Evolutionary conservation across 768 basidiomycete genomes (phyloP).

Genomic region (Calocybe indica): DNA sequence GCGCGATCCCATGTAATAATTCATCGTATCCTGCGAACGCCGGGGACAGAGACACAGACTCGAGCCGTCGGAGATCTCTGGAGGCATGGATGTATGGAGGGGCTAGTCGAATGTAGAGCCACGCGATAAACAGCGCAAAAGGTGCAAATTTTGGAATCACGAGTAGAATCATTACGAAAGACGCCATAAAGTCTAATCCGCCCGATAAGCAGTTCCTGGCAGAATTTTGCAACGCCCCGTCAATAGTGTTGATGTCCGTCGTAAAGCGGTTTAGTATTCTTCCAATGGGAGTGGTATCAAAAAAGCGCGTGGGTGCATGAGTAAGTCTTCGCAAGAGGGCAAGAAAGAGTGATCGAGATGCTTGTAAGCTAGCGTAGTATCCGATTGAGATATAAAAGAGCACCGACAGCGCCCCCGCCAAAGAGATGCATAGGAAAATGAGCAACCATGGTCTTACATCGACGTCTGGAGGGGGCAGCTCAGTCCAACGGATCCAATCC

Average conservation of each 20-base stretch:
- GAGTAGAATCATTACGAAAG: conserved; percentile 57
- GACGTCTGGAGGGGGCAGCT: conserved; percentile 50
- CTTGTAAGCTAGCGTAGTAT: conserved; percentile 64
- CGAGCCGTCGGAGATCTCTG: conserved; percentile 61
- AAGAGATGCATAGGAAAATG: conserved; percentile 57
- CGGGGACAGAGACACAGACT: conserved; percentile 63
- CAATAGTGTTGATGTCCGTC: conserved; percentile 70
- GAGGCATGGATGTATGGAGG: conserved; percentile 56
- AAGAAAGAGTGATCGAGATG: conserved; percentile 55
- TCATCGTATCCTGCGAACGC: conserved; percentile 74
- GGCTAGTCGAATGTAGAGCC: conserved; percentile 60
- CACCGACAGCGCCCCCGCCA: conserved; percentile 48
- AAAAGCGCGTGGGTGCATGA: conserved; percentile 62
- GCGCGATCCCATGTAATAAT: conserved; percentile 56
- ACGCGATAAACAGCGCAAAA: conserved; percentile 61
- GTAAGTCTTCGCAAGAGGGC: conserved; percentile 48
- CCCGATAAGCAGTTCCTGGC: conserved; percentile 50
- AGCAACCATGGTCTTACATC: conserved; percentile 63
- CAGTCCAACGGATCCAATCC: conserved; percentile 33
- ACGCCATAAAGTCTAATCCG: conserved; percentile 53
- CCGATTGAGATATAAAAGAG: conserved; percentile 54
- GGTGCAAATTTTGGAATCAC: conserved; percentile 62
- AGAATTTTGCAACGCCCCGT: conserved; percentile 54
- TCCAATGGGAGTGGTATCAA: conserved; percentile 71
- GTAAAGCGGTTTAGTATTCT: conserved; percentile 78